These are phyloP conservation scores for Elasticomyces elasticus DNA, from an alignment of 495 filamentous ascomycete genomes.

Conservation along the genomic window DNA sequence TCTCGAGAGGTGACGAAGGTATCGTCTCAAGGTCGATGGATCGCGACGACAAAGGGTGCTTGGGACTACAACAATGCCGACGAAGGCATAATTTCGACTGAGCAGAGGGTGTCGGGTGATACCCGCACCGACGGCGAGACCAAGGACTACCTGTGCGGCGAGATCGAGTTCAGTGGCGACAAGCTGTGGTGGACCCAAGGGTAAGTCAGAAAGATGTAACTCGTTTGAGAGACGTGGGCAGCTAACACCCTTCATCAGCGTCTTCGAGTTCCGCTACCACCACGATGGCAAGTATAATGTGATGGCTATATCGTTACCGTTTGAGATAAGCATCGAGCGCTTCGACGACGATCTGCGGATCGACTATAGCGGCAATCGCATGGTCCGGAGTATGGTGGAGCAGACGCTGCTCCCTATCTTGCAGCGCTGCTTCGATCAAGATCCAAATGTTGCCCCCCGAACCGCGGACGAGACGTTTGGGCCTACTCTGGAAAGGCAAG, in stretches of 20 bases:
- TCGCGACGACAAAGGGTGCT: conserved; percentile 63
- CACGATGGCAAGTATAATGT: conserved; percentile 89
- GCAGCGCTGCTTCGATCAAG: conserved; percentile 81
- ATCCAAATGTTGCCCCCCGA: conserved; percentile 82
- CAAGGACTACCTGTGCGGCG: conserved; percentile 52
- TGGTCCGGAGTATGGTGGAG: conserved; percentile 50
- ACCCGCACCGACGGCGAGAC: conserved; percentile 40
- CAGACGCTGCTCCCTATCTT: conserved; percentile 69
- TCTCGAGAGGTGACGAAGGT: conserved; percentile 74
- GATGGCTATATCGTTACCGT: conserved; percentile 90
- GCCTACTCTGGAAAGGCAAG: conserved; percentile 66
- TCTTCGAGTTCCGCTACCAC: conserved; percentile 95
- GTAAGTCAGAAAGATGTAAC: no score
- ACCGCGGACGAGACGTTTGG: conserved; percentile 76
- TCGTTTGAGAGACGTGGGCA: no score
- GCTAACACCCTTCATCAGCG: no score
- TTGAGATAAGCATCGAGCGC: conserved; percentile 73
- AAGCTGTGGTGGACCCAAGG: conserved; percentile 95
- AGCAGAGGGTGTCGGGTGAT: conserved; percentile 42
- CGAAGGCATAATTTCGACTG: conserved; percentile 63
- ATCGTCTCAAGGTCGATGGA: conserved; percentile 81
- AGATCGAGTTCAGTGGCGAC: conserved; percentile 82
- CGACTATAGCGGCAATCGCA: conserved; percentile 38
- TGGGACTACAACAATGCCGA: conserved; percentile 72
- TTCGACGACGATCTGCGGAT: conserved; percentile 62